Evolutionary conservation across 768 basidiomycete species (phyloP).

Genomic region (Coprinopsis cinerea): DNA sequence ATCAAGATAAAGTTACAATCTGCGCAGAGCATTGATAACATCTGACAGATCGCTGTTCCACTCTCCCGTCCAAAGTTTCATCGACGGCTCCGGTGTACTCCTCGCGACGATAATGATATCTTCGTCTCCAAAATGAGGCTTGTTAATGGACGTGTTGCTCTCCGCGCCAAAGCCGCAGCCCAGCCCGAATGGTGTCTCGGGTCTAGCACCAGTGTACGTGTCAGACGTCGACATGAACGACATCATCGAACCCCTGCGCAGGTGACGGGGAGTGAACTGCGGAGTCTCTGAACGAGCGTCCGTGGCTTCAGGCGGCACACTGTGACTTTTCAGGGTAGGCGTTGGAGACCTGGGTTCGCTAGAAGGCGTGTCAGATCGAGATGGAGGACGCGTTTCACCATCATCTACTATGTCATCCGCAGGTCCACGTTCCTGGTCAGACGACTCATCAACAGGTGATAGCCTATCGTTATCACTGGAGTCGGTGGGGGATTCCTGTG

Average conservation of each 20-base stretch:
- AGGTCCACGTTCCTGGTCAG: not conserved
- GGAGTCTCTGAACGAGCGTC: too few relatives aligned
- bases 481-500: not conserved
- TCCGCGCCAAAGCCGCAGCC: not conserved
- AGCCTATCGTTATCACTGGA: not conserved
- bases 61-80: constrained; percentile 2
- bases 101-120: not conserved
- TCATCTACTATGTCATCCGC: too few relatives aligned
- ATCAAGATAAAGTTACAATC: not conserved
- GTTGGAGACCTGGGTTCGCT: too few relatives aligned
- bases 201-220: not conserved
- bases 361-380: too few relatives aligned
- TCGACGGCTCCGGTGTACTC: not conserved
- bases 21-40: constrained; percentile 2
- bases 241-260: too few relatives aligned
- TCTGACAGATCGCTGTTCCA: constrained; percentile 3
- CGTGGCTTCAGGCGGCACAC: too few relatives aligned
- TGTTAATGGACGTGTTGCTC: not conserved
- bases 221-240: too few relatives aligned
- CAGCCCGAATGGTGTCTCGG: not conserved
- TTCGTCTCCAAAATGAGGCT: not conserved
- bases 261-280: too few relatives aligned
- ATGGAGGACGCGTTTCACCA: too few relatives aligned
- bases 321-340: too few relatives aligned
- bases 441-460: not conserved